Evolutionary conservation across 2,329 filamentous ascomycete genomes (phyloP).

Genomic region (Drechslerella coelobrocha): DNA sequence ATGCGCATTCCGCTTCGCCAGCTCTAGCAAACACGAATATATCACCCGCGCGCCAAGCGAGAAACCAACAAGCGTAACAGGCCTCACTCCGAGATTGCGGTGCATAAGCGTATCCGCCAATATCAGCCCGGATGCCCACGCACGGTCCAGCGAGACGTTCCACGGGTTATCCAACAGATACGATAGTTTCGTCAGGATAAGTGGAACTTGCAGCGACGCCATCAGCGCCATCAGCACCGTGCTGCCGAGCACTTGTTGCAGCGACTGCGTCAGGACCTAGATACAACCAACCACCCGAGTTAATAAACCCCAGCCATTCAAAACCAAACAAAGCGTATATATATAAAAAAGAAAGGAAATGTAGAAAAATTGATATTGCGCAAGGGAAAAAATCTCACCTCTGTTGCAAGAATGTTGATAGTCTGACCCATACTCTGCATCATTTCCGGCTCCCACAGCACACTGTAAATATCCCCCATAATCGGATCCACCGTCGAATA

Average conservation of each 20-base stretch:
- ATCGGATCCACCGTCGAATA: slow-evolving; percentile 96
- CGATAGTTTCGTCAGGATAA: slow-evolving; percentile 71
- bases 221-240: slow-evolving; percentile 76
- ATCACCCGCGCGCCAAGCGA: slow-evolving; percentile 82
- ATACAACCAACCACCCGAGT: no score
- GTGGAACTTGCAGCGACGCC: slow-evolving; percentile 70
- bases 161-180: slow-evolving; percentile 81
- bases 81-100: slow-evolving; percentile 79
- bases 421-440: slow-evolving; percentile 96
- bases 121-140: slow-evolving; percentile 79
- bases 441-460: slow-evolving; percentile 98
- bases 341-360: background rate
- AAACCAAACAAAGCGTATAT: slow-evolving; percentile 58
- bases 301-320: no score
- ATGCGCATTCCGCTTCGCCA: slow-evolving; percentile 80
- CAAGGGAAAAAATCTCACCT: slow-evolving; percentile 73
- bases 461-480: slow-evolving; percentile 97
- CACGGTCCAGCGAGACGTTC: slow-evolving; percentile 74
- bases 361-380: slow-evolving; percentile 57
- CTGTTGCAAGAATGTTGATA: slow-evolving; percentile 96
- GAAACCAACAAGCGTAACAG: slow-evolving; percentile 81
- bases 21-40: slow-evolving; percentile 76
- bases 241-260: slow-evolving; percentile 77
- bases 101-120: slow-evolving; percentile 84
- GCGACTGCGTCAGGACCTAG: slow-evolving; percentile 75